phyloP scores from a whole-genome alignment of 2,329 filamentous ascomycete species.

The Fonsecaea pedrosoi region DNA sequence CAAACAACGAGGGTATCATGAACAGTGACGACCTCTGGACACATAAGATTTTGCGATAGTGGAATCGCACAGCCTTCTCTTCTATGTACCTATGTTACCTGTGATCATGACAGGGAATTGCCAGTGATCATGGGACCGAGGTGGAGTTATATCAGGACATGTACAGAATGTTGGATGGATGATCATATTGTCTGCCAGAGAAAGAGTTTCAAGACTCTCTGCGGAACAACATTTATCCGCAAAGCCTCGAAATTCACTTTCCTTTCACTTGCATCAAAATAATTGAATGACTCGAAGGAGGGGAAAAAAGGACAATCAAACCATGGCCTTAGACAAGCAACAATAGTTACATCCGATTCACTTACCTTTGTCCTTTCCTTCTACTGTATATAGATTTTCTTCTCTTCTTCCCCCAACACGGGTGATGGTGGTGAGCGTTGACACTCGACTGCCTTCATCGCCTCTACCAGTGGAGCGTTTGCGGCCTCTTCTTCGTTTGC shows the following conservation, averaged over 20 bases:
- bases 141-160: background rate
- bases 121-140: background rate
- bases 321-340: background rate
- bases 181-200: background rate
- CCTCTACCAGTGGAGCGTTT: background rate
- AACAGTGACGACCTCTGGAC: too few relatives aligned
- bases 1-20: background rate
- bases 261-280: background rate
- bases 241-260: background rate
- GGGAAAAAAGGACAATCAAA: background rate
- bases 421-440: background rate
- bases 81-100: background rate
- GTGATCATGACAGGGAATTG: background rate
- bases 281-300: background rate
- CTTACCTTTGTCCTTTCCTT: background rate
- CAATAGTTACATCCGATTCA: background rate
- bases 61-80: background rate
- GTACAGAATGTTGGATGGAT: background rate
- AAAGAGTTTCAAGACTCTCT: background rate
- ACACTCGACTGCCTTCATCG: background rate
- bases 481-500: background rate
- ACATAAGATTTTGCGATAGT: background rate
- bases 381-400: conserved; percentile 1
- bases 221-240: conserved; percentile 4
- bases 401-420: background rate